Evolutionary conservation across 441 rosid genomes (phyloP).

Genomic region (Populus hybrid): DNA sequence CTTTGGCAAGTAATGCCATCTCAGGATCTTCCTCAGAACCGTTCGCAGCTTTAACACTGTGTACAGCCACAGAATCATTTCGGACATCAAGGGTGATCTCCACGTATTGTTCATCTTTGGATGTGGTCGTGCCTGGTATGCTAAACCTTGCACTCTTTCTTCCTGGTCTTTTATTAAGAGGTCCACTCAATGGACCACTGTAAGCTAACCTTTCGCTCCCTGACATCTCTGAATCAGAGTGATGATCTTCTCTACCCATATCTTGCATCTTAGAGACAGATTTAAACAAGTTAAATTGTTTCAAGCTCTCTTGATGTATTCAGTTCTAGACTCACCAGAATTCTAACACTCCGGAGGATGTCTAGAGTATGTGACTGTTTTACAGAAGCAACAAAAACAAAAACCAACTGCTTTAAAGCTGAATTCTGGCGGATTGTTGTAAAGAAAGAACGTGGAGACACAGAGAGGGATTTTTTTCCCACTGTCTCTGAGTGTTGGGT

Average conservation of each 20-base stretch:
- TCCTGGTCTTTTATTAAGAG: constrained; percentile 42
- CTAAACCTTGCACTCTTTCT: constrained; percentile 73
- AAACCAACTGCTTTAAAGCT: not conserved
- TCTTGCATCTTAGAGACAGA: constrained; percentile 24
- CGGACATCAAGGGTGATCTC: constrained; percentile 78
- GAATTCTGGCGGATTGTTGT: not conserved
- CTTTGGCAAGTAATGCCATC: constrained; percentile 52
- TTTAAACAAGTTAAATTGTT: not conserved
- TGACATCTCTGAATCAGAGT: constrained; percentile 62
- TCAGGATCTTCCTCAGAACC: constrained; percentile 50
- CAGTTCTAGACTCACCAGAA: no score
- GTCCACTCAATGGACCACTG: constrained; percentile 60
- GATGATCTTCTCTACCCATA: constrained; percentile 34
- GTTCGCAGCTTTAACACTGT: constrained; percentile 52
- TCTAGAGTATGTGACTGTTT: not conserved
- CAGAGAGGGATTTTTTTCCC: not conserved
- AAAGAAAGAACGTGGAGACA: not conserved
- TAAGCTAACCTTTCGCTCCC: constrained; percentile 48
- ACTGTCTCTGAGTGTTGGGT: not conserved
- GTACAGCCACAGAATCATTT: constrained; percentile 71
- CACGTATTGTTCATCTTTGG: constrained; percentile 37
- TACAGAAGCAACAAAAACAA: not conserved
- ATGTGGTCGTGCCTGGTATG: constrained; percentile 24
- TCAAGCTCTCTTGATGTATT: not conserved
- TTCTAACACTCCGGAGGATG: no score